phyloP scores from a whole-genome alignment of 768 basidiomycete species.

The Lactifluus hygrophoroides region DNA sequence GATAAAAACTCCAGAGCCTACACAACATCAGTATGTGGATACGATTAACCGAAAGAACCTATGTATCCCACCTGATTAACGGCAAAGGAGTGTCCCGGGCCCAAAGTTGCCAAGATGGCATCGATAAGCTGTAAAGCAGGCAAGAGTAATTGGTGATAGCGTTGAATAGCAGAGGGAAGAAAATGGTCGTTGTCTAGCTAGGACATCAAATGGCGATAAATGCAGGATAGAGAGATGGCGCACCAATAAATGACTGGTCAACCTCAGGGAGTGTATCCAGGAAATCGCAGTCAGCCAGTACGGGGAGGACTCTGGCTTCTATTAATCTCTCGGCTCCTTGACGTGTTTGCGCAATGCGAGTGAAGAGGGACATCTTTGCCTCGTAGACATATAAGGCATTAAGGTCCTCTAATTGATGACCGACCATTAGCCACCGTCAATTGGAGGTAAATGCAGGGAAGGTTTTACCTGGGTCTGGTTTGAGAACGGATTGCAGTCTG shows the following conservation, averaged over 20 bases:
- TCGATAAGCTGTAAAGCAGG: slow-evolving; percentile 78
- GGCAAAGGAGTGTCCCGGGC: slow-evolving; percentile 55
- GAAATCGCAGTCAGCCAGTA: slow-evolving; percentile 79
- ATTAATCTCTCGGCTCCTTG: slow-evolving; percentile 79
- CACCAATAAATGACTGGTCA: slow-evolving; percentile 77
- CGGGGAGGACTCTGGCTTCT: slow-evolving; percentile 64
- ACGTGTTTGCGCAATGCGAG: slow-evolving; percentile 74
- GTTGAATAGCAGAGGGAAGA: slow-evolving; percentile 75
- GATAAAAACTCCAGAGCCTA: slow-evolving; percentile 77
- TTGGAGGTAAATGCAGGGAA: not conserved
- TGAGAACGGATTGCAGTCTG: slow-evolving; percentile 65
- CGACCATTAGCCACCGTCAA: not conserved
- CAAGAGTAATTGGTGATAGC: slow-evolving; percentile 87
- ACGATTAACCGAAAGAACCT: not conserved
- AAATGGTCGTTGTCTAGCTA: slow-evolving; percentile 71
- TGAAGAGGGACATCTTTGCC: slow-evolving; percentile 85
- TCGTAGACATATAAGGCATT: slow-evolving; percentile 93
- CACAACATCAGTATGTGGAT: not conserved
- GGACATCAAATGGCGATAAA: slow-evolving; percentile 5
- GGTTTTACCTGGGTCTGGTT: slow-evolving; percentile 84
- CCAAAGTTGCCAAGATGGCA: slow-evolving; percentile 70
- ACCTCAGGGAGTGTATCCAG: slow-evolving; percentile 78
- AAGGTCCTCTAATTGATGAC: slow-evolving; percentile 55
- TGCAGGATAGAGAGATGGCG: slow-evolving; percentile 16
- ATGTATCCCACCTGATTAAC: slow-evolving; percentile 50